Percentiles rank a stretch among this genome's conserved stretches.
phyloP scores from a whole-genome alignment of 1,139 yeast species.

The Pichia sp. region DNA sequence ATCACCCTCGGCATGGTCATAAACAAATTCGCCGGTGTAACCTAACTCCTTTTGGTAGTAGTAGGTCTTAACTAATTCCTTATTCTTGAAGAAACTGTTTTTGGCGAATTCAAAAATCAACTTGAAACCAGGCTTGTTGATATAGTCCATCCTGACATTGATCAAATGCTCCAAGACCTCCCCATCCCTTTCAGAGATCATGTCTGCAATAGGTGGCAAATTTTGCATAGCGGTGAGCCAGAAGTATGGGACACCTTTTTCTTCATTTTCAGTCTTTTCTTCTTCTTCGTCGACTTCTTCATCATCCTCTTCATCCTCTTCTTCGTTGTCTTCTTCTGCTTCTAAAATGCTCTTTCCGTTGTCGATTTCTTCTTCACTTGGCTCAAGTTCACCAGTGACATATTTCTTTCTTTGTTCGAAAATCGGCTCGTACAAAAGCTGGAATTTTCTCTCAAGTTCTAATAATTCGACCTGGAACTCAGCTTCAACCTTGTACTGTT shows the following conservation, averaged over 20 bases:
- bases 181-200: constrained; percentile 85
- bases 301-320: constrained; percentile 41
- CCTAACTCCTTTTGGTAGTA: constrained; percentile 94
- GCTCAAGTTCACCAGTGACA: constrained; percentile 69
- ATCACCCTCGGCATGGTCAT: constrained; percentile 93
- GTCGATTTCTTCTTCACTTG: constrained; percentile 71
- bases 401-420: constrained; percentile 71
- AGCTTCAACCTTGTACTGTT: constrained; percentile 79
- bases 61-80: constrained; percentile 73
- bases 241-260: constrained; percentile 82
- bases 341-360: constrained; percentile 58
- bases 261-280: constrained; percentile 37
- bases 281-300: constrained; percentile 32
- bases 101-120: constrained; percentile 75
- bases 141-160: constrained; percentile 77
- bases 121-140: constrained; percentile 85
- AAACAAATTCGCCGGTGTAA: constrained; percentile 91
- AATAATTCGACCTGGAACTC: constrained; percentile 88
- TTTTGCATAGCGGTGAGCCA: constrained; percentile 96
- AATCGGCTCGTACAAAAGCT: constrained; percentile 70
- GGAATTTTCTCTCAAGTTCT: constrained; percentile 79
- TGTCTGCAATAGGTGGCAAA: constrained; percentile 73
- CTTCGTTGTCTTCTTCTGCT: constrained; percentile 35
- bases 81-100: constrained; percentile 77
- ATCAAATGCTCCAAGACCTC: constrained; percentile 68